A percentile compares a stretch with the other conserved stretches of the same genome.
Evolutionary conservation across 75 land plant species (phyloP).

Genomic region (Isoetes taiwanensis): DNA sequence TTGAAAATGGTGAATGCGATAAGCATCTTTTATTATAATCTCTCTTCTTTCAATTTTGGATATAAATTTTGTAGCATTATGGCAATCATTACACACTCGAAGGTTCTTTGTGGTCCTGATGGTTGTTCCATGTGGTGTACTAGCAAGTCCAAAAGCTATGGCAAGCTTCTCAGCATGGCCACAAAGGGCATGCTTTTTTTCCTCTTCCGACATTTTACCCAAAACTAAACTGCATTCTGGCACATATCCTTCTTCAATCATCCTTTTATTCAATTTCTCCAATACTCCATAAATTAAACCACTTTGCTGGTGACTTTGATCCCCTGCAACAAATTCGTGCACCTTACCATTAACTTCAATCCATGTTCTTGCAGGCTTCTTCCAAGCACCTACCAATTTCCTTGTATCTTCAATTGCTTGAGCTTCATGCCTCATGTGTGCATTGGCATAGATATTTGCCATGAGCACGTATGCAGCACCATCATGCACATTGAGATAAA

Average conservation of each 20-base stretch:
- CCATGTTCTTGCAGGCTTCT: not conserved
- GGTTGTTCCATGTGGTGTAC: too few relatives aligned
- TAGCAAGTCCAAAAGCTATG: too few relatives aligned
- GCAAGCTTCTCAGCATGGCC: too few relatives aligned
- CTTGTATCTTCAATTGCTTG: not conserved
- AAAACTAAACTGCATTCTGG: not conserved
- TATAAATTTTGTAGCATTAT: too few relatives aligned
- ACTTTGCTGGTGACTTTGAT: not conserved
- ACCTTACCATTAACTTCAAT: not conserved
- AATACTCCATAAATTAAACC: not conserved
- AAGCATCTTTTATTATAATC: too few relatives aligned
- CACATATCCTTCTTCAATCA: not conserved
- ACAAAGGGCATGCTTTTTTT: too few relatives aligned
- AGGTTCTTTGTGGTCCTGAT: too few relatives aligned
- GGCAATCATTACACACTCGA: too few relatives aligned
- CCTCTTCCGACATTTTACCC: not conserved
- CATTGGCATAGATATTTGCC: not conserved
- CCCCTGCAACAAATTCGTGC: not conserved
- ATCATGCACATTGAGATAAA: not conserved
- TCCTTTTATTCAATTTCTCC: not conserved
- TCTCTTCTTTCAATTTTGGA: too few relatives aligned
- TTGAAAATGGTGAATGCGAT: too few relatives aligned
- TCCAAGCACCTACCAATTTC: not conserved
- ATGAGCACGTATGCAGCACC: constrained; percentile 1
- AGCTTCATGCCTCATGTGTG: not conserved